Conservation (phyloP, 345 rosid species). For the Raphanus raphanistrum region DNA sequence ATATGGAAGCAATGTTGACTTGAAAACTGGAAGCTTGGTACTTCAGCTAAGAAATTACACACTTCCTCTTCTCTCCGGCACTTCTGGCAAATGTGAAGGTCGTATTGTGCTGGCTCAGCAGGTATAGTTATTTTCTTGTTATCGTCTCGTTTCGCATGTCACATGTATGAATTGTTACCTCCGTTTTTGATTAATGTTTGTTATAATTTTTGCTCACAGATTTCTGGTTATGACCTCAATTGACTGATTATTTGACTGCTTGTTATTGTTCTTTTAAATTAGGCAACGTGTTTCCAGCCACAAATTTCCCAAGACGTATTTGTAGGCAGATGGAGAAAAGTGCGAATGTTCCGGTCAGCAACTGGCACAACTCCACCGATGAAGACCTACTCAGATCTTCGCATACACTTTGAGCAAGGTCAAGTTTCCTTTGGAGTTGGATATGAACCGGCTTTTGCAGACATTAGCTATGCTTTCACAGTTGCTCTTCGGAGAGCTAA, state of each 20-base stretch:
- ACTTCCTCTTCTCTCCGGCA: constrained; percentile 79
- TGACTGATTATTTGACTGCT: constrained; percentile 11
- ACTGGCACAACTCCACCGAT: constrained; percentile 95
- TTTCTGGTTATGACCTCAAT: constrained; percentile 14
- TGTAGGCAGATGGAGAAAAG: constrained; percentile 98
- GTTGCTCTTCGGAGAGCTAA: constrained; percentile 98
- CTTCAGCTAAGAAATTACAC: constrained; percentile 80
- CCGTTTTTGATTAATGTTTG: background rate
- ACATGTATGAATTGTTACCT: background rate
- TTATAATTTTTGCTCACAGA: background rate
- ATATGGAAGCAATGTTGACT: constrained; percentile 73
- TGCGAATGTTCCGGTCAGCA: constrained; percentile 84
- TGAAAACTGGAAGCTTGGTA: constrained; percentile 59
- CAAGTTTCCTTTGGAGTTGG: constrained; percentile 89
- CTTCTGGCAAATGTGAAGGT: constrained; percentile 87
- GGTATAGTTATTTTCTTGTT: constrained; percentile 47
- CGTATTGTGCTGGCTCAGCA: constrained; percentile 88
- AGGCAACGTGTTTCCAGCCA: constrained; percentile 97
- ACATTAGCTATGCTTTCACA: constrained; percentile 90
- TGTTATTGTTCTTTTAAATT: constrained; percentile 41
- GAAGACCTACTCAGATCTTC: constrained; percentile 86
- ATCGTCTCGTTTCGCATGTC: constrained; percentile 10
- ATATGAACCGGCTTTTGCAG: constrained; percentile 93
- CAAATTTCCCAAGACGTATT: constrained; percentile 84
- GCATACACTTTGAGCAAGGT: constrained; percentile 73